These are phyloP conservation scores for Hura crepitans DNA, from an alignment of 441 rosid species.

Conservation along the genomic window DNA sequence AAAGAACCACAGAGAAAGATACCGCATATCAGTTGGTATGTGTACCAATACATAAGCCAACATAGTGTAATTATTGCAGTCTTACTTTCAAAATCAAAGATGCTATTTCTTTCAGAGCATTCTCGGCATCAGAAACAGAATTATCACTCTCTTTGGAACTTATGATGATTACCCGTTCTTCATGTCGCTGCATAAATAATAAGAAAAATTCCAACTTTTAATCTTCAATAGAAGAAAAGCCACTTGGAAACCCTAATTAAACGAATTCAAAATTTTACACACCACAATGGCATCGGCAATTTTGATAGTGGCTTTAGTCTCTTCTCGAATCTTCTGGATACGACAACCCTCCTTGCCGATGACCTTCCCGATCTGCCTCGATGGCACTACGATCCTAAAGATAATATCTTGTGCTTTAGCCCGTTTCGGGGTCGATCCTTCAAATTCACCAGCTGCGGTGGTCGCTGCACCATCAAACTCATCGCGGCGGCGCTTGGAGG, in stretches of 20 bases:
- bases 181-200: conserved; percentile 43
- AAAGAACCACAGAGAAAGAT: background rate
- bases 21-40: no score
- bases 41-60: no score
- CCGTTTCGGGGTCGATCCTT: conserved; percentile 42
- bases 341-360: conserved; percentile 61
- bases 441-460: conserved; percentile 22
- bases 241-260: conserved; percentile 4
- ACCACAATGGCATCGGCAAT: conserved; percentile 62
- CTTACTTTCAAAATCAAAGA: conserved; percentile 45
- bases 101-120: conserved; percentile 55
- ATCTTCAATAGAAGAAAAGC: background rate
- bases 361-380: conserved; percentile 67
- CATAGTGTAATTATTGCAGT: background rate
- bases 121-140: conserved; percentile 46
- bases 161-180: conserved; percentile 61
- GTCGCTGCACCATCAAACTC: conserved; percentile 24
- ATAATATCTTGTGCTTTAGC: conserved; percentile 48
- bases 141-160: conserved; percentile 49
- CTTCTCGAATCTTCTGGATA: conserved; percentile 65
- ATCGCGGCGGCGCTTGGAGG: conserved; percentile 52
- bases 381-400: conserved; percentile 55
- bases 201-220: background rate
- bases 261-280: background rate
- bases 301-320: conserved; percentile 57